phyloP scores from a whole-genome alignment of 768 basidiomycete genomes.

The Leccinum rimulosum region DNA sequence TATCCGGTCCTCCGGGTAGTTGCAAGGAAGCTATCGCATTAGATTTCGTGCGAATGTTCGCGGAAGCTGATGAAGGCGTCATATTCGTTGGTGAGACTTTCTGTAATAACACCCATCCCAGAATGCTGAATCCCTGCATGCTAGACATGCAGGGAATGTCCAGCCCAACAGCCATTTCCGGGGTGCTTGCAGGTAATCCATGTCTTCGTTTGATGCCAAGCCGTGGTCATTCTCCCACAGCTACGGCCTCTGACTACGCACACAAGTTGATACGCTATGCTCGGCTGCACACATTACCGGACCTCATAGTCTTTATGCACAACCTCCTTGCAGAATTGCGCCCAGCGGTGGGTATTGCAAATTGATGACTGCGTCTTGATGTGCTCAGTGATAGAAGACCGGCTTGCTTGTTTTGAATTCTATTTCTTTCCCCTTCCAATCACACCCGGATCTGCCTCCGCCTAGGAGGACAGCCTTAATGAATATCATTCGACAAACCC shows the following conservation, averaged over 20 bases:
- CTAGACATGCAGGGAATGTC: constrained; percentile 52
- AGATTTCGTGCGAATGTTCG: constrained; percentile 47
- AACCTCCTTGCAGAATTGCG: constrained; percentile 48
- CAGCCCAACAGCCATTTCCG: constrained; percentile 36
- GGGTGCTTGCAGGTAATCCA: constrained; percentile 25
- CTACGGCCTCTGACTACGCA: constrained; percentile 37
- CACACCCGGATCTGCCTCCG: constrained; percentile 36
- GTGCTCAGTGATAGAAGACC: constrained; percentile 33
- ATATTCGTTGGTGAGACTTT: constrained; percentile 58
- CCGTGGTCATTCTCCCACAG: constrained; percentile 31
- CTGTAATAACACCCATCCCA: background rate
- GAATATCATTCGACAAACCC: constrained; percentile 49
- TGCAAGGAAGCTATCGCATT: constrained; percentile 58
- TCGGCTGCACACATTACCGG: constrained; percentile 45
- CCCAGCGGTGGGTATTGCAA: constrained; percentile 42
- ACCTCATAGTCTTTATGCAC: constrained; percentile 58
- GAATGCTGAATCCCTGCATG: constrained; percentile 8
- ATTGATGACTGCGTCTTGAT: constrained; percentile 6
- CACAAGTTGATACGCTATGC: constrained; percentile 25
- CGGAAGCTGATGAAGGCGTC: constrained; percentile 47
- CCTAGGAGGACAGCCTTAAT: constrained; percentile 44
- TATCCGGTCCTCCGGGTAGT: constrained; percentile 75
- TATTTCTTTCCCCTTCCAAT: constrained; percentile 66
- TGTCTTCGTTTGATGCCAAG: constrained; percentile 9
- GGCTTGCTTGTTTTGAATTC: constrained; percentile 65